Evolutionary conservation across 257 asterid genomes (phyloP).

Genomic region (Solanum pimpinellifolium): DNA sequence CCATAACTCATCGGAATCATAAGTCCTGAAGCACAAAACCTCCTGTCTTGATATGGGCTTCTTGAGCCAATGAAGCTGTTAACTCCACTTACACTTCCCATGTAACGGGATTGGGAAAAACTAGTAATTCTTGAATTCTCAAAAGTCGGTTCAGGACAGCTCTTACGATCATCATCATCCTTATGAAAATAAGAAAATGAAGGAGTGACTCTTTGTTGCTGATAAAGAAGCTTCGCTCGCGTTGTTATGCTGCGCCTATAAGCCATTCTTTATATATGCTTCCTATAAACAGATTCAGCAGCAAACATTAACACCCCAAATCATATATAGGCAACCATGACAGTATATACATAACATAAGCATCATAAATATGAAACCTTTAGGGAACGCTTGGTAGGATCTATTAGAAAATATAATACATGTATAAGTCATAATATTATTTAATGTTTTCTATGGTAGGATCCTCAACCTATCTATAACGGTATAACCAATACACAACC

Average conservation of each 20-base stretch:
- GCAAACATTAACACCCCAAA: not conserved
- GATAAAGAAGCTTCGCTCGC: slow-evolving; percentile 54
- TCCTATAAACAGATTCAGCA: not conserved
- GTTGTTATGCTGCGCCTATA: slow-evolving; percentile 56
- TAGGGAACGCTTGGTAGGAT: not conserved
- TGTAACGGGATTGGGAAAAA: slow-evolving; percentile 17
- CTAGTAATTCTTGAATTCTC: slow-evolving; percentile 7
- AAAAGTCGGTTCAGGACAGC: not conserved
- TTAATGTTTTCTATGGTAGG: not conserved
- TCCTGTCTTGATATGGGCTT: slow-evolving; percentile 16
- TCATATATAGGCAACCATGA: not conserved
- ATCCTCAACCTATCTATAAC: not conserved
- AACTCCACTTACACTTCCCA: slow-evolving; percentile 12
- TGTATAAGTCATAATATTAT: not conserved
- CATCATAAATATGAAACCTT: not conserved
- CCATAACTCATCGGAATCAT: slow-evolving; percentile 31
- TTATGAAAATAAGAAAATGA: slow-evolving; percentile 35
- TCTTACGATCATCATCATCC: slow-evolving; percentile 27
- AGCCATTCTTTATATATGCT: slow-evolving; percentile 33
- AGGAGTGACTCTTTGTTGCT: slow-evolving; percentile 48
- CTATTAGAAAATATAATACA: not conserved
- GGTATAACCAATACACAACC: not conserved
- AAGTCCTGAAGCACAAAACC: slow-evolving; percentile 13
- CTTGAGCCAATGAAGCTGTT: slow-evolving; percentile 18
- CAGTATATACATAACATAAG: not conserved